A percentile compares a stretch with the other conserved stretches of the same genome.
Conservation (phyloP, 1,139 yeast species). For the Yamadazyma aaseri region DNA sequence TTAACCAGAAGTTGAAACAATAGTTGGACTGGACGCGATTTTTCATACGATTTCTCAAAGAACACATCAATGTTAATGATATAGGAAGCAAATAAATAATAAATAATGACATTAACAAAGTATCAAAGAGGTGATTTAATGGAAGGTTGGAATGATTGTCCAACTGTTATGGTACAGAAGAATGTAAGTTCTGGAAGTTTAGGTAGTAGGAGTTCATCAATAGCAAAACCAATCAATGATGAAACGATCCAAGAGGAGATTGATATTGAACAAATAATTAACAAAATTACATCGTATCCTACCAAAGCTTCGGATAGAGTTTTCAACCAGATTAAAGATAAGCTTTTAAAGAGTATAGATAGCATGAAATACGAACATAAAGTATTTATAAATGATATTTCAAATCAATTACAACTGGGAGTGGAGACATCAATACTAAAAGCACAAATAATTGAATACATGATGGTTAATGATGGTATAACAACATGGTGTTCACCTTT, state of each 20-base stretch:
- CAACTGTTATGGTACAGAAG: constrained; percentile 19
- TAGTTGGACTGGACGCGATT: neutral
- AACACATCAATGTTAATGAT: neutral
- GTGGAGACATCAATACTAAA: constrained; percentile 14
- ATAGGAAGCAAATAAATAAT: constrained; percentile 1
- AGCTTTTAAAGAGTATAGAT: constrained; percentile 21
- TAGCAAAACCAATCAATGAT: neutral
- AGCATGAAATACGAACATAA: constrained; percentile 18
- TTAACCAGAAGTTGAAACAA: constrained; percentile 17
- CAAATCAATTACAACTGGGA: constrained; percentile 10
- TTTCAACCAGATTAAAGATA: constrained; percentile 33
- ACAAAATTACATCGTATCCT: constrained; percentile 16
- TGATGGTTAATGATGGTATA: constrained; percentile 51
- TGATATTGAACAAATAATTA: constrained; percentile 12
- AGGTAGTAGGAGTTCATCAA: constrained; percentile 1
- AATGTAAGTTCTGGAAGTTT: constrained; percentile 10
- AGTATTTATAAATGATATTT: constrained; percentile 18
- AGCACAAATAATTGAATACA: constrained; percentile 39
- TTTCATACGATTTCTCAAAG: neutral
- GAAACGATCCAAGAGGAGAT: constrained; percentile 1
- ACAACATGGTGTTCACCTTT: constrained; percentile 58
- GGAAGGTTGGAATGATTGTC: constrained; percentile 52
- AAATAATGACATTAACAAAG: constrained; percentile 32
- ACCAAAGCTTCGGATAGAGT: constrained; percentile 33
- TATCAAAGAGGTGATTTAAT: constrained; percentile 40